phyloP scores from a whole-genome alignment of 2,329 filamentous ascomycete species.

The Metarhizium anisopliae region DNA sequence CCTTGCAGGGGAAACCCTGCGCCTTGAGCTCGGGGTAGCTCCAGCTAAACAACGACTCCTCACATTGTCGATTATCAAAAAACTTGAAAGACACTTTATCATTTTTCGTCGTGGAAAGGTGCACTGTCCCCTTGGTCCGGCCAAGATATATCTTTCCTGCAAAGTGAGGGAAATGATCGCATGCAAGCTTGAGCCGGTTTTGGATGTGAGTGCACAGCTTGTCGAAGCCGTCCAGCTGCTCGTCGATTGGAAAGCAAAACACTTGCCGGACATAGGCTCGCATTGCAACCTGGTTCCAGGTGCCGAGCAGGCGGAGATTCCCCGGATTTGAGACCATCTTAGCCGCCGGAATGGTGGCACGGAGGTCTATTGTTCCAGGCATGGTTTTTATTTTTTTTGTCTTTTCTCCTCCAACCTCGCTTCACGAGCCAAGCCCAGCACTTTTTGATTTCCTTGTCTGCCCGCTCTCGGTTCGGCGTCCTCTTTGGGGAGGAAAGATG shows the following conservation, averaged over 20 bases:
- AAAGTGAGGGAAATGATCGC: conserved; percentile 16
- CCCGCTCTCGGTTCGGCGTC: not conserved
- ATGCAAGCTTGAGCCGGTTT: conserved; percentile 7
- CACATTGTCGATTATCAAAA: conserved; percentile 4
- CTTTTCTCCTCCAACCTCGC: not conserved
- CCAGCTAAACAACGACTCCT: conserved; percentile 10
- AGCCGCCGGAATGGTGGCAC: not conserved
- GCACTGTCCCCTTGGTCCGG: conserved; percentile 9
- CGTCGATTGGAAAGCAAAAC: conserved; percentile 9
- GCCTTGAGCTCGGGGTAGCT: conserved; percentile 18
- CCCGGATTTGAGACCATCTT: not conserved
- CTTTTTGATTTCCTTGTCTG: not conserved
- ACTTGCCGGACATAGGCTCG: conserved; percentile 12
- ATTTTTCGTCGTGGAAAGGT: conserved; percentile 9
- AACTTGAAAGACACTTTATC: conserved; percentile 14
- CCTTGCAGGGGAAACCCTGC: conserved; percentile 19
- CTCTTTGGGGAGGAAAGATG: not conserved
- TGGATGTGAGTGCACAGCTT: conserved; percentile 3
- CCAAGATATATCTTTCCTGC: conserved; percentile 17
- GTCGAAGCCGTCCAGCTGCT: not conserved
- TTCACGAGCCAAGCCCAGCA: not conserved
- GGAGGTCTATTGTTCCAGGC: not conserved
- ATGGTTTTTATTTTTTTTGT: not conserved
- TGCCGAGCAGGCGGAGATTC: not conserved
- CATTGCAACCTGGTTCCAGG: conserved; percentile 11